Conservation (phyloP, 192 early-diverging fungal species). For the Coemansia sp. region DNA sequence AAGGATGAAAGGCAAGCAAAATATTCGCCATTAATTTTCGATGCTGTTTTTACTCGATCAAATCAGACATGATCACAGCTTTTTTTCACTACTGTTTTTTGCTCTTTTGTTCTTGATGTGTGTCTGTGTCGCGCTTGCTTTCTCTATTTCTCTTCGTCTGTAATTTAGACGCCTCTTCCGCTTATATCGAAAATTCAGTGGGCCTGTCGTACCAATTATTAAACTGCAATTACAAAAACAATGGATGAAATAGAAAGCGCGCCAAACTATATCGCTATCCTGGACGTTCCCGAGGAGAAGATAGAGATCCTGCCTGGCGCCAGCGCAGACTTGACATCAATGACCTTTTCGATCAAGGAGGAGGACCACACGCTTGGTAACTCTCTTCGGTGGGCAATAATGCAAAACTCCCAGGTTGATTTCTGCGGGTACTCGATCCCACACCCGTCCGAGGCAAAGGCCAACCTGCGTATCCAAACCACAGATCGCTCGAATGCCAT, state of each 20-base stretch:
- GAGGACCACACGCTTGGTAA: conserved; percentile 99
- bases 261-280: conserved; percentile 40
- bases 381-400: conserved; percentile 85
- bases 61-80: too few relatives aligned
- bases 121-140: neutral
- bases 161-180: neutral
- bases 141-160: neutral
- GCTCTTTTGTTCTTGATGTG: too few relatives aligned
- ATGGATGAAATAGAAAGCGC: conserved; percentile 21
- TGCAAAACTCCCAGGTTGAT: conserved; percentile 90
- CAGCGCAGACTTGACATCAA: conserved; percentile 68
- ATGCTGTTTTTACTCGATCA: too few relatives aligned
- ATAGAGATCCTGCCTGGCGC: conserved; percentile 57
- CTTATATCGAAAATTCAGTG: neutral
- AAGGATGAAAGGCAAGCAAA: too few relatives aligned
- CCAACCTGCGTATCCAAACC: conserved; percentile 93
- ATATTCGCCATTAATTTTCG: too few relatives aligned
- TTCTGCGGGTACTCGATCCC: conserved; percentile 97
- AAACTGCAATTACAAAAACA: neutral
- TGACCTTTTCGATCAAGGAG: conserved; percentile 86
- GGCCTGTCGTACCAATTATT: neutral
- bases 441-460: conserved; percentile 92
- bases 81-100: too few relatives aligned
- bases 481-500: conserved; percentile 72
- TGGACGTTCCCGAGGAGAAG: conserved; percentile 39